Evolutionary conservation across 164 flowering plant genomes (phyloP).

Genomic region (Piper longum): DNA sequence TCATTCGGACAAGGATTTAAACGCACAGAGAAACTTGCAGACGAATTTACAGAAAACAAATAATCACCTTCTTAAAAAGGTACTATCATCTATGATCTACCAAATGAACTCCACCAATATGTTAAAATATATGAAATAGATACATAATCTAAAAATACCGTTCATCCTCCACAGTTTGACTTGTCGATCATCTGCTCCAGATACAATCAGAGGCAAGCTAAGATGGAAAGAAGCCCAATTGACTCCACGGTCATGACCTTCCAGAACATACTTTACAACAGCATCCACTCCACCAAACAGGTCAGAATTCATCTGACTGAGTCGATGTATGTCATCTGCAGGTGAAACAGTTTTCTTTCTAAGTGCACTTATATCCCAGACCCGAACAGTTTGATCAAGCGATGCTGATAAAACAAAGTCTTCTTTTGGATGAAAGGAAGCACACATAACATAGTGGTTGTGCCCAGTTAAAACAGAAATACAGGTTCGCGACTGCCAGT

Average conservation of each 20-base stretch:
- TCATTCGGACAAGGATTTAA: too few relatives aligned
- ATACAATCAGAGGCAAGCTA: slow-evolving; percentile 65
- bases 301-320: slow-evolving; percentile 87
- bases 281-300: slow-evolving; percentile 94
- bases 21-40: too few relatives aligned
- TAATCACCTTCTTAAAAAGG: too few relatives aligned
- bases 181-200: slow-evolving; percentile 96
- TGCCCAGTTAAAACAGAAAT: slow-evolving; percentile 80
- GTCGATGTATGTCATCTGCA: slow-evolving; percentile 69
- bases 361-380: slow-evolving; percentile 88
- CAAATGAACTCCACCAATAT: neutral
- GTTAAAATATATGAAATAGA: neutral
- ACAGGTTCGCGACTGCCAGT: slow-evolving; percentile 94
- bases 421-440: slow-evolving; percentile 82
- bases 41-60: too few relatives aligned
- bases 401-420: slow-evolving; percentile 95
- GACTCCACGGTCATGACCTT: slow-evolving; percentile 78
- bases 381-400: slow-evolving; percentile 88
- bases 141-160: slow-evolving; percentile 25
- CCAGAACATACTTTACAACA: slow-evolving; percentile 91
- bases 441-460: slow-evolving; percentile 86
- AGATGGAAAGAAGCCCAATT: slow-evolving; percentile 98
- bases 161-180: slow-evolving; percentile 96
- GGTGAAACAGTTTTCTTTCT: slow-evolving; percentile 77
- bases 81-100: too few relatives aligned